Base-by-base conservation (phyloP, 2,329 filamentous ascomycete genomes). In the Alternaria postmessia region DNA sequence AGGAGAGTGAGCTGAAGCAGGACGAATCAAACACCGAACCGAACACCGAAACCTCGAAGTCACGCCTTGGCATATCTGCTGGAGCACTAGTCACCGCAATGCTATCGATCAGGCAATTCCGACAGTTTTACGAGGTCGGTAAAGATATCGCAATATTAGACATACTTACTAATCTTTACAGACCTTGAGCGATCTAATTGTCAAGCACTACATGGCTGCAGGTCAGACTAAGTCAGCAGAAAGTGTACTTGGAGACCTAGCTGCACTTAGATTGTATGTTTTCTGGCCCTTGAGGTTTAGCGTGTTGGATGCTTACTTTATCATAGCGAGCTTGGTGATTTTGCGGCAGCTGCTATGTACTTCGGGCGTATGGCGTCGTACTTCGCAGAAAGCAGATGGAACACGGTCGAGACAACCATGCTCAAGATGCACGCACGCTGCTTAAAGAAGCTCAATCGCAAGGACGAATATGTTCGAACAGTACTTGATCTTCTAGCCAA, bases 371-470 rank as follows among this genome's bases (percentile, higher is more conserved):
- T 95, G 43, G 90, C 91, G 0, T 89, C 90, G 0, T 65, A 69
- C 1, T 97, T 95, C 68, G 90, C 90, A 0, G 88, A 90, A 57
- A 88, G 86, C 57, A 87, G 89, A 46, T 98, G 95, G 94, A 88
- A 86, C 54, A 82, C 89, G 1, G 83, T 97, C 12, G 93, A 98
- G 73, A 82, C 93, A 4, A 90, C 90, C 0, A 91, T 97, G 86
- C 84, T 98, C 6, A 87, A 92, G 65, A 90, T 97, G 84, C 95
- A 97, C 75, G 87, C 91, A 0, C 86, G 87, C 49, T 98, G 94
- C 75, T 84, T 99, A 28, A 90, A 91, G 65, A 86, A 92, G 68
- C 85, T 97, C 28, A 84, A 90, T 49, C 87, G 88, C 14, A 88
- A 88, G 61, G 91, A 94, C 53, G 92, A 96, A 63, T 96, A 93